Evolutionary conservation across 2,329 filamentous ascomycete species (phyloP), one percentile per base, ranked within the genome.

Genomic region (Fusarium sp.): DNA sequence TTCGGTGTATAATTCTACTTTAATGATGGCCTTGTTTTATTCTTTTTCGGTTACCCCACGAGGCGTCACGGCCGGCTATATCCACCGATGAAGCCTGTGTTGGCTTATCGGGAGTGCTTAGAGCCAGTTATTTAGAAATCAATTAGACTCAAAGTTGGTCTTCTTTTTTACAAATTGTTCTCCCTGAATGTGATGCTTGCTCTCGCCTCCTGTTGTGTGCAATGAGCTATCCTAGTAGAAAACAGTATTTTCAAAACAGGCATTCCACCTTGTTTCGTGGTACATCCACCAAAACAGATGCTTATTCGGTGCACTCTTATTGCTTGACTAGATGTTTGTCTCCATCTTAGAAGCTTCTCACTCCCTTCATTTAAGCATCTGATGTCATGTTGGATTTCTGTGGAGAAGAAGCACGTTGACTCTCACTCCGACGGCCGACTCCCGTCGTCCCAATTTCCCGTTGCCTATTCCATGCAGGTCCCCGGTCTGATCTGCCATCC

Each of bases 21-120:
- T 73, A 72, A 72, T 72, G 71, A 72, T 72, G 70, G 61, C 66
- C 67, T 74, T 63, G 66, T 74, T 72, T 69, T 69, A 62, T 72
- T 73, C 53, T 62, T 72, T 70, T 74, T 66, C 71, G 69, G 69
- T 74, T 74, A 74, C 65, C 66, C 72, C 62, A 68, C 63, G 65
- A 73, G 72, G 72, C 72, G 72, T 74, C 72, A 50, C 55, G 72
- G 66, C 67, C 50, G 71, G 71, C 69, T 58, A 54, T 71, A 59
- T 68, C 63, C 57, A 65, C 63, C 49, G 69, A 62, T 63, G 49
- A 64, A 69, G 56, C 46, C 58, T 63, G 44, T 58, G 36, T 39
- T 58, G 72, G 69, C 64, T 70, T 71, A 58, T 72, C 56, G 58
- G 52, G 60, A 68, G 58, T 63, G 48, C 60, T 61, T 48, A 73